Evolutionary conservation across 805 yeast species (phyloP), one percentile per base, ranked within the genome.

Genomic region (Starmera caribaea): DNA sequence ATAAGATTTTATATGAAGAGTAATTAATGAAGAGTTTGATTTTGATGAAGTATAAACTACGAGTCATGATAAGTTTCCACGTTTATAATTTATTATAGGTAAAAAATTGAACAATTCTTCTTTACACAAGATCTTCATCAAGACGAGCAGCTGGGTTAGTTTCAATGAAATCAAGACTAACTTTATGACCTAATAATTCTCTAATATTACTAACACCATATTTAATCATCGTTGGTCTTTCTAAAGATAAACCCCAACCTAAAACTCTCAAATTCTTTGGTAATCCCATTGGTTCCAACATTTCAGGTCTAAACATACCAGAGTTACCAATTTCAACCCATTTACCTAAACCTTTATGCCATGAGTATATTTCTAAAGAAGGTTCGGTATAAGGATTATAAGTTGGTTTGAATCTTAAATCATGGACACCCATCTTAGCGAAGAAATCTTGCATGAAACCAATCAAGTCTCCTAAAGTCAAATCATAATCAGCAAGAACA

Each of bases 251-350:
- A 57, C 99, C 99, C 88, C 95, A 92, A 46, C 99, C 99, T 49
- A 88, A 74, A 11, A 90, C 97, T 61, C 97, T 76, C 69, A 94
- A 65, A 59, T 86, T 83, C 69, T 81, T 81, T 44, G 98, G 98
- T 57, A 92, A 74, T 30, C 99, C 99, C 97, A 92, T 90, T 35
- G 96, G 69, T 68, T 88, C 96, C 60, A 94, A 73, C 99, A 92
- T 92, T 68, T 92, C 99, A 12, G 99, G 98, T 68, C 99, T 81
- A 74, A 92, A 92, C 96, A 92, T 83, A 63, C 99, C 99, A 15
- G 97, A 88, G 73, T 92, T 92, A 63, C 99, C 99, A 56, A 92
- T 90, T 71, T 92, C 99, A 46, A 92, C 98, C 98, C 98, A 94
- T 63, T 87, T 92, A 52, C 74, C 80, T 54, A 92, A 74, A 38